A percentile compares a stretch with the other conserved stretches of the same genome.
Conservation (phyloP, 2,329 filamentous ascomycete genomes). For the Fulvia fulva region DNA sequence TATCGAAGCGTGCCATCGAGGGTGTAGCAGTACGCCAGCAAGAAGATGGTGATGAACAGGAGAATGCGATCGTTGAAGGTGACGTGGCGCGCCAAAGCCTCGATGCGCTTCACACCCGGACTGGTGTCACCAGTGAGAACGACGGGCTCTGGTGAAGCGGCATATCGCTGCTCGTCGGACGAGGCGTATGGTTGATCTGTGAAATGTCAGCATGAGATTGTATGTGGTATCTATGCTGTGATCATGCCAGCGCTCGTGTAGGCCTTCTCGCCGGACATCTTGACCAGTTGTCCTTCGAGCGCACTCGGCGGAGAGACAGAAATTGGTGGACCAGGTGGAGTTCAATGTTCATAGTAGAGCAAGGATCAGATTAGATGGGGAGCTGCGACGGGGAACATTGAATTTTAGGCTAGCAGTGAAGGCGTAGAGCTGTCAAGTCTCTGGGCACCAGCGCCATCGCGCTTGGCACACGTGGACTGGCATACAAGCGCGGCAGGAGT, state of each 20-base stretch:
- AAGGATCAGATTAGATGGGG: not conserved
- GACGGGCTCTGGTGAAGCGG: not conserved
- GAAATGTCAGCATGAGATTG: not conserved
- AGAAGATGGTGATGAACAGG: conserved; percentile 59
- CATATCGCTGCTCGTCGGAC: not conserved
- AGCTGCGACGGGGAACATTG: too few species aligned
- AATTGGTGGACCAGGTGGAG: not conserved
- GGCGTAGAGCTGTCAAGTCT: too few species aligned
- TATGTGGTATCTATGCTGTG: too few species aligned
- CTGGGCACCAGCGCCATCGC: too few species aligned
- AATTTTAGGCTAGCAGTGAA: too few species aligned
- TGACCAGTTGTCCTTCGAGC: not conserved
- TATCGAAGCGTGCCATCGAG: conserved; percentile 56
- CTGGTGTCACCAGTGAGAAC: conserved; percentile 2
- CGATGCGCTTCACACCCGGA: conserved; percentile 57
- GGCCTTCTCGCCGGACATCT: not conserved
- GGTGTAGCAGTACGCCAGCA: conserved; percentile 62
- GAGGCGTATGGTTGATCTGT: not conserved
- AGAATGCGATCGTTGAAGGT: conserved; percentile 51
- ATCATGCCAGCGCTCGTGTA: not conserved
- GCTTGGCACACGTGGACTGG: not conserved
- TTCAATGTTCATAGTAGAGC: not conserved
- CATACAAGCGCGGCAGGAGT: not conserved
- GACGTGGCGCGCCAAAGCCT: conserved; percentile 53
- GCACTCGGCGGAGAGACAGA: not conserved